A percentile compares a stretch with the other conserved stretches of the same genome.
Evolutionary conservation across 1,139 yeast genomes (phyloP).

Genomic region (Yamadazyma taylorii): DNA sequence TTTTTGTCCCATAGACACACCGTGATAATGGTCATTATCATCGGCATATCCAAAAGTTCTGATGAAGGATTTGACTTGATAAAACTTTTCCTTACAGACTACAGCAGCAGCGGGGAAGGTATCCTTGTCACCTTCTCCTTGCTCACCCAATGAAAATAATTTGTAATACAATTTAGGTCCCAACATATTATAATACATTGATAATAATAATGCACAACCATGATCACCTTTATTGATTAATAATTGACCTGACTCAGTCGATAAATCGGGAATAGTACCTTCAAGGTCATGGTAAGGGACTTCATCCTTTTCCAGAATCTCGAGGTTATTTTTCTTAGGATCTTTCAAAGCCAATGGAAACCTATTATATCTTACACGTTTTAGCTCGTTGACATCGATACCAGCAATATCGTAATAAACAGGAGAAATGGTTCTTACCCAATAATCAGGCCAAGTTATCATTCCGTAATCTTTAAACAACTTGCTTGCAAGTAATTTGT

Average conservation of each 20-base stretch:
- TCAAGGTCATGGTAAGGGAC: conserved; percentile 50
- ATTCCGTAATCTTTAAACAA: conserved; percentile 58
- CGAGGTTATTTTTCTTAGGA: neutral
- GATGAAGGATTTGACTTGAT: conserved; percentile 48
- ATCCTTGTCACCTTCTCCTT: conserved; percentile 71
- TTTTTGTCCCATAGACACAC: conserved; percentile 44
- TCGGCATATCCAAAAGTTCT: conserved; percentile 33
- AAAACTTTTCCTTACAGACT: conserved; percentile 45
- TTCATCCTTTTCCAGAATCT: neutral
- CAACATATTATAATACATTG: conserved; percentile 56
- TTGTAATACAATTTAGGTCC: conserved; percentile 60
- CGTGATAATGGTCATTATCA: conserved; percentile 26
- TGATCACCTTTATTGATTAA: conserved; percentile 55
- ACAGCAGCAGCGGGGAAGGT: conserved; percentile 61
- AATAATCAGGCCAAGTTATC: conserved; percentile 81
- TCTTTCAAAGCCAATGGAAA: conserved; percentile 19
- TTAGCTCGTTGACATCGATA: conserved; percentile 28
- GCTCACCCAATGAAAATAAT: conserved; percentile 57
- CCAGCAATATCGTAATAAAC: conserved; percentile 66
- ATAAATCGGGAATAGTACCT: conserved; percentile 60
- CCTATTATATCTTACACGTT: conserved; percentile 25
- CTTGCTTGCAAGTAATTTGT: conserved; percentile 48
- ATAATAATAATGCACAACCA: conserved; percentile 49
- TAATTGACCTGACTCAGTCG: conserved; percentile 66
- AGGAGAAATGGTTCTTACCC: conserved; percentile 76